A percentile compares a stretch with the other conserved stretches of the same genome.
These are phyloP conservation scores for Beauveria sp. DNA, from an alignment of 2,329 filamentous ascomycete genomes.

Conservation along the genomic window DNA sequence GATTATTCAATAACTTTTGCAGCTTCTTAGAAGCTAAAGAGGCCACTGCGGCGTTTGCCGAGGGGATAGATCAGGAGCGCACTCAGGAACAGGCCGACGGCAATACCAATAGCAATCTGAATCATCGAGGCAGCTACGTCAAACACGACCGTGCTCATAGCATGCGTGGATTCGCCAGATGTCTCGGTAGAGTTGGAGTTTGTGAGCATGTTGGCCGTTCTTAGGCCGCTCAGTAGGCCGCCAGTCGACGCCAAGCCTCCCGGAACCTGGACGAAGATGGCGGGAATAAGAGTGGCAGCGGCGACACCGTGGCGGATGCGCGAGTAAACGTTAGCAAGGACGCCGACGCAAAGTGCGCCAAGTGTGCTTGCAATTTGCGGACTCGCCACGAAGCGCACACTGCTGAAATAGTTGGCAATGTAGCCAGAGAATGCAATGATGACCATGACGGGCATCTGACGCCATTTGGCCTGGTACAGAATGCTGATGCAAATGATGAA, in stretches of 20 bases:
- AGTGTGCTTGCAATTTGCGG: slow-evolving; percentile 71
- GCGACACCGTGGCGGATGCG: slow-evolving; percentile 44
- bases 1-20: not conserved
- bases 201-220: slow-evolving; percentile 36
- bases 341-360: slow-evolving; percentile 67
- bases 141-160: slow-evolving; percentile 32
- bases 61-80: slow-evolving; percentile 42
- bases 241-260: slow-evolving; percentile 40
- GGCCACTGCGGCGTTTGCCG: slow-evolving; percentile 40
- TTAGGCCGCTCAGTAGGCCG: slow-evolving; percentile 37
- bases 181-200: slow-evolving; percentile 23
- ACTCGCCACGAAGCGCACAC: slow-evolving; percentile 57
- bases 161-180: slow-evolving; percentile 5
- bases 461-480: slow-evolving; percentile 76
- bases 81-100: slow-evolving; percentile 42
- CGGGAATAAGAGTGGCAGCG: slow-evolving; percentile 38
- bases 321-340: slow-evolving; percentile 73
- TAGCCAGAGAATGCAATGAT: slow-evolving; percentile 67
- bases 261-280: slow-evolving; percentile 42
- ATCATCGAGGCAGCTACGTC: slow-evolving; percentile 43
- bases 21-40: slow-evolving; percentile 37
- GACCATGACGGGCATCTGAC: slow-evolving; percentile 71
- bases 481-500: slow-evolving; percentile 69
- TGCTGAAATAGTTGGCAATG: slow-evolving; percentile 67
- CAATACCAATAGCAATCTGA: slow-evolving; percentile 45